Conservation (phyloP, 768 basidiomycete genomes). For the Rhizopogon rudus region DNA sequence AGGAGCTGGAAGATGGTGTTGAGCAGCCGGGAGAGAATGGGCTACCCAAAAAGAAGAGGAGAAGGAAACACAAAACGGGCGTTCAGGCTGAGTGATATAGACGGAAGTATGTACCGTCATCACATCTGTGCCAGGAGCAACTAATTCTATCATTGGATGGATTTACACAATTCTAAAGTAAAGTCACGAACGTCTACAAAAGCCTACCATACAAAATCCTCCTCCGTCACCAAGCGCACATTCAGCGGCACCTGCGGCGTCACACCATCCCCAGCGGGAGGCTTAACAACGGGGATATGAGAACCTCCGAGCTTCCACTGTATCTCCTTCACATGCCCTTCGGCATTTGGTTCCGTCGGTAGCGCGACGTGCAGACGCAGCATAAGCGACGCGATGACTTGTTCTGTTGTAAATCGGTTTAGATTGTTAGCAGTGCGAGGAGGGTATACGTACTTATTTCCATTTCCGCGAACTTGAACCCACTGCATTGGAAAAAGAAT, state of each 20-base stretch:
- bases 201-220: slow-evolving; percentile 9
- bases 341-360: slow-evolving; percentile 3
- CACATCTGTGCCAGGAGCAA: no score
- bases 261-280: slow-evolving; percentile 17
- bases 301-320: slow-evolving; percentile 20
- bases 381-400: not conserved
- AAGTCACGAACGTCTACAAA: slow-evolving; percentile 12
- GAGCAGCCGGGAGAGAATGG: not conserved
- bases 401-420: not conserved
- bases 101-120: no score
- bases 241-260: slow-evolving; percentile 19
- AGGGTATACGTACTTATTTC: not conserved
- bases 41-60: not conserved
- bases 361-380: slow-evolving; percentile 17
- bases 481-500: not conserved
- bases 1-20: not conserved
- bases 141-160: no score
- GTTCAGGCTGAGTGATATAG: not conserved
- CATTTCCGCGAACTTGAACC: not conserved
- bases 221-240: slow-evolving; percentile 9
- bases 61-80: not conserved
- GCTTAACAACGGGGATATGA: slow-evolving; percentile 22
- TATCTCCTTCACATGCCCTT: slow-evolving; percentile 16
- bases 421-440: not conserved
- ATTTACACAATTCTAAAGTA: no score